Base-by-base conservation (phyloP, 768 basidiomycete species). In the Pleurotus sapidus region DNA sequence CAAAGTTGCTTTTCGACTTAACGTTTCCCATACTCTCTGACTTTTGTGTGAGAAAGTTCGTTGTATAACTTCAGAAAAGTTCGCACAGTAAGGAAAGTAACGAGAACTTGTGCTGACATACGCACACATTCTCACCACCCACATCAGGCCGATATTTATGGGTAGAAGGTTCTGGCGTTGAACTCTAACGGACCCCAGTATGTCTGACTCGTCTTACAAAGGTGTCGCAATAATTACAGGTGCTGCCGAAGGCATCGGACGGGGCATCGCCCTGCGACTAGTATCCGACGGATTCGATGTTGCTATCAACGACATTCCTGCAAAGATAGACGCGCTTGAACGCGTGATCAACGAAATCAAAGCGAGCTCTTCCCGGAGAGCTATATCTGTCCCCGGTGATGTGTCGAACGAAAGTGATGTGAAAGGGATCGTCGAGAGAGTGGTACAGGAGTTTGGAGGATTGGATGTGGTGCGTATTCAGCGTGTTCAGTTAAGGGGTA, bases 191-290 rank as follows among this genome's bases (percentile, higher is more conserved):
- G 30, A 11, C 2, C 30, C 30, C 30, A 34, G 9, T 3, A 34
- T 34, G 30, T 34, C 30, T 45, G 42, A 45, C 20, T 15, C 42
- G 34, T 17, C 57, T 11, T 48, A 49, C 2, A 58, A 53, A 38
- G 56, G 69, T 14, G 64, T 73, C 50, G 76, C 75, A 5, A 65
- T 77, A 59, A 67, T 79, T 30, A 77, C 77, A 0, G 78, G 77
- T 23, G 73, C 69, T 17, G 69, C 68, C 4, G 72, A 72, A 49
- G 78, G 78, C 18, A 77, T 76, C 24, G 77, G 76, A 4, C 67
- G 72, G 23, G 74, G 72, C 48, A 73, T 77, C 46, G 72, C 73
- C 18, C 58, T 69, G 4, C 66, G 74, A 7, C 72, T 79, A 17
- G 75, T 76, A 39, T 46, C 60, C 9, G 76, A 72, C 49, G 74